Percentiles rank a stretch among this genome's conserved stretches.
These are phyloP conservation scores for Leonotis leonurus DNA, from an alignment of 257 asterid genomes.

Conservation along the genomic window DNA sequence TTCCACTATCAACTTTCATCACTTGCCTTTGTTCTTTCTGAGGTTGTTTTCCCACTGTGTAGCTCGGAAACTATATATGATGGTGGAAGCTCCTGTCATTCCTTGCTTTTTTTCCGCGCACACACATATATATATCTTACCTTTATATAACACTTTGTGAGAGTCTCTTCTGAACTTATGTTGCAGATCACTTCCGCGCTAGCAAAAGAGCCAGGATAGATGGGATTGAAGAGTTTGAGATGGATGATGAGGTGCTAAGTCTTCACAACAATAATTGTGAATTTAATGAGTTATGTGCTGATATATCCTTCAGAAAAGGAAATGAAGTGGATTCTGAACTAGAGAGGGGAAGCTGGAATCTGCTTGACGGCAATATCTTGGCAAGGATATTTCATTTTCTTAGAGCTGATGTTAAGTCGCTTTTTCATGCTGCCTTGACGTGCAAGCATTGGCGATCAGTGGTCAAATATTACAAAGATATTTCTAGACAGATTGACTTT, in stretches of 20 bases:
- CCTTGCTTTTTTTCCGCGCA: background rate
- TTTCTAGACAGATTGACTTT: slow-evolving; percentile 68
- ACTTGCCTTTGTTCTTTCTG: background rate
- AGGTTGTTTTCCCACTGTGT: background rate
- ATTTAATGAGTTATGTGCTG: slow-evolving; percentile 66
- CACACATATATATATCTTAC: background rate
- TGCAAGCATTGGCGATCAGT: slow-evolving; percentile 91
- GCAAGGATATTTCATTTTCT: slow-evolving; percentile 92
- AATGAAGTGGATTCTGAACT: slow-evolving; percentile 27
- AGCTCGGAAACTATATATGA: background rate
- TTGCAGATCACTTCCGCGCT: slow-evolving; percentile 60
- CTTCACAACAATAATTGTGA: slow-evolving; percentile 34
- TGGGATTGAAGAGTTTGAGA: slow-evolving; percentile 52
- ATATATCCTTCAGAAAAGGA: slow-evolving; percentile 38
- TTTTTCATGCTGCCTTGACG: slow-evolving; percentile 63
- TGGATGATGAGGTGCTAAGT: slow-evolving; percentile 41
- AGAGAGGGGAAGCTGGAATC: slow-evolving; percentile 63
- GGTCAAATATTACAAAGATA: slow-evolving; percentile 50
- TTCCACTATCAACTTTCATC: background rate
- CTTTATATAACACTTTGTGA: slow-evolving; percentile 1
- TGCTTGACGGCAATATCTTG: slow-evolving; percentile 64
- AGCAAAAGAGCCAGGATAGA: slow-evolving; percentile 61
- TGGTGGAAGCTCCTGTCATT: background rate
- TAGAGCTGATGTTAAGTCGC: slow-evolving; percentile 71
- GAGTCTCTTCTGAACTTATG: slow-evolving; percentile 16